Evolutionary conservation across 345 rosid species (phyloP).

Genomic region (Populus alba): DNA sequence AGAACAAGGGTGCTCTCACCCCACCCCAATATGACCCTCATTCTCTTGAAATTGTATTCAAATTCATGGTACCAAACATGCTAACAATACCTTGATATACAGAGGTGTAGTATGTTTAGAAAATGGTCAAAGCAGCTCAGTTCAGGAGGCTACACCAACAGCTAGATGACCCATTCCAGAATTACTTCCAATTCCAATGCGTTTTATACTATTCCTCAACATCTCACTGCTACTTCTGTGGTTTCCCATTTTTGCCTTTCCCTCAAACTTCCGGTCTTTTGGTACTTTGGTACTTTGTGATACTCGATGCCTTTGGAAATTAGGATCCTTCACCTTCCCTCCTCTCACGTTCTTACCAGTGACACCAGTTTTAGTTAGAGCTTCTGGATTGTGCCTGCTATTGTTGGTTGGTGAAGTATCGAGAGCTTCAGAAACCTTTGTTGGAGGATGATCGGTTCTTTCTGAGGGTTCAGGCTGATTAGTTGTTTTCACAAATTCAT

Average conservation of each 20-base stretch:
- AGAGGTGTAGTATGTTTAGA: not conserved
- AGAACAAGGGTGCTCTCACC: not conserved
- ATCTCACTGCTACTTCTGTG: conserved; percentile 30
- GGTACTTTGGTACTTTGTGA: conserved; percentile 9
- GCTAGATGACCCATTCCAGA: conserved; percentile 37
- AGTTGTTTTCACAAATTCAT: conserved; percentile 5
- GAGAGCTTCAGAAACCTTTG: conserved; percentile 21
- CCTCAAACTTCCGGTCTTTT: conserved; percentile 26
- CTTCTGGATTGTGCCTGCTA: conserved; percentile 11
- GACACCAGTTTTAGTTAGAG: conserved; percentile 13
- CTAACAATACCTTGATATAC: not conserved
- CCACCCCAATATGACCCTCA: not conserved
- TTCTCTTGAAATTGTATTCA: not conserved
- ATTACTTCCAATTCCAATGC: conserved; percentile 26
- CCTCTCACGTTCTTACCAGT: conserved; percentile 23
- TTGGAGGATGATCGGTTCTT: conserved; percentile 11
- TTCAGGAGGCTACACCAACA: conserved; percentile 48
- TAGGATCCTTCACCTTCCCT: conserved; percentile 29
- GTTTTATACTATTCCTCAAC: conserved; percentile 39
- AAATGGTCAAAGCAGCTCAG: not conserved
- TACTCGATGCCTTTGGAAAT: conserved; percentile 19
- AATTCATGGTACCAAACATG: not conserved
- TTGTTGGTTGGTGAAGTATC: conserved; percentile 11
- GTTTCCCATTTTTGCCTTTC: conserved; percentile 27
- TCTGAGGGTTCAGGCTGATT: conserved; percentile 9